Conservation (phyloP, 2,329 filamentous ascomycete genomes). For the Fusarium newnesense region DNA sequence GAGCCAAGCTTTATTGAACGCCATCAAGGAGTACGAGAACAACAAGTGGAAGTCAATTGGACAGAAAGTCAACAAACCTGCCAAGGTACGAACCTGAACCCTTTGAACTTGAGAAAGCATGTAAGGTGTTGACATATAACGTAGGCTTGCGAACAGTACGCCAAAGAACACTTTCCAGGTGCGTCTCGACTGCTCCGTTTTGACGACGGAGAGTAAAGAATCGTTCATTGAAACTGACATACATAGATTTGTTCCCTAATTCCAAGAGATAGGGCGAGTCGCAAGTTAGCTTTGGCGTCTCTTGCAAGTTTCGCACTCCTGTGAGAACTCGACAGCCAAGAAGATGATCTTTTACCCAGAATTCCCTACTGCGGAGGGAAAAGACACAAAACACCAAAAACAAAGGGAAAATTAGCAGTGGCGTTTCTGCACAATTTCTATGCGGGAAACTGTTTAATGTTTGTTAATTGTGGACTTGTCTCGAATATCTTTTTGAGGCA, state of each 20-base stretch:
- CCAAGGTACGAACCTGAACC: conserved; percentile 67
- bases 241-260: conserved; percentile 52
- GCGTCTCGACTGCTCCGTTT: conserved; percentile 44
- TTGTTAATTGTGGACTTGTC: conserved; percentile 17
- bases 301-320: neutral
- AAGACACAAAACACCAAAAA: conserved; percentile 31
- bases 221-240: conserved; percentile 45
- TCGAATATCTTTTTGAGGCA: conserved; percentile 28
- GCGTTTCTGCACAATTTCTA: conserved; percentile 32
- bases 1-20: conserved; percentile 83
- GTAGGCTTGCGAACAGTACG: conserved; percentile 77
- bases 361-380: neutral
- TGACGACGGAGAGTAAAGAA: conserved; percentile 29
- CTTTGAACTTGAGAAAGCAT: neutral
- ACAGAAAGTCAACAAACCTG: conserved; percentile 95
- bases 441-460: conserved; percentile 42
- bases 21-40: conserved; percentile 98
- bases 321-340: neutral
- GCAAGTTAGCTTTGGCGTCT: neutral
- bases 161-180: conserved; percentile 89
- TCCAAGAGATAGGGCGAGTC: conserved; percentile 48
- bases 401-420: conserved; percentile 31
- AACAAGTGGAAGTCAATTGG: conserved; percentile 99
- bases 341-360: neutral
- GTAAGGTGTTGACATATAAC: conserved; percentile 1